These are phyloP conservation scores for Trametes cingulata DNA, from an alignment of 768 basidiomycete species.

Conservation along the genomic window DNA sequence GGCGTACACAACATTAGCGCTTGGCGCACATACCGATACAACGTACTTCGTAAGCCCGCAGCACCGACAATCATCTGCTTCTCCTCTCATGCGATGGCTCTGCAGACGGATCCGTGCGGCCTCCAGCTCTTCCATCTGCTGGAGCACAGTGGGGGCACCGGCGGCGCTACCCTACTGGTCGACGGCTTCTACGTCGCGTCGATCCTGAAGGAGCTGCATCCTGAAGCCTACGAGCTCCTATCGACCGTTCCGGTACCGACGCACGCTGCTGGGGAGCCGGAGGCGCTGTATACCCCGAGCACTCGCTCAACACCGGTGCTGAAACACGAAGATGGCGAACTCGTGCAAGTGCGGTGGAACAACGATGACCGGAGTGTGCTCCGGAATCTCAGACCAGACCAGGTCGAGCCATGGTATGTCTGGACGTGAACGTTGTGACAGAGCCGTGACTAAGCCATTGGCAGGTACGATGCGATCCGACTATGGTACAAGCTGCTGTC, in stretches of 20 bases:
- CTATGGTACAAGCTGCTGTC: conserved; percentile 76
- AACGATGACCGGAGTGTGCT: conserved; percentile 91
- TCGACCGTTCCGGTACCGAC: conserved; percentile 70
- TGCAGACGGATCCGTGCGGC: conserved; percentile 90
- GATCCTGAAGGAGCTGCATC: conserved; percentile 70
- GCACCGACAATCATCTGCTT: too few relatives aligned
- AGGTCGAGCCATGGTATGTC: conserved; percentile 74
- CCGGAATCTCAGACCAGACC: conserved; percentile 52
- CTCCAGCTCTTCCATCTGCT: conserved; percentile 95
- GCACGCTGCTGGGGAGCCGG: conserved; percentile 84
- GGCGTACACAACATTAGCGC: conserved; percentile 86
- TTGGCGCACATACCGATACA: conserved; percentile 82
- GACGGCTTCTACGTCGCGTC: conserved; percentile 94
- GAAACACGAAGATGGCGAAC: conserved; percentile 66
- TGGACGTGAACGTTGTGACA: not conserved
- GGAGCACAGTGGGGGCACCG: conserved; percentile 75
- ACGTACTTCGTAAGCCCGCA: conserved; percentile 63
- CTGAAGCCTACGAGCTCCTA: conserved; percentile 68
- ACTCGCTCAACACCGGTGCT: conserved; percentile 63
- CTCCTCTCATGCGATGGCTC: not conserved
- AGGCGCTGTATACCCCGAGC: conserved; percentile 54
- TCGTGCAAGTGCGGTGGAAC: conserved; percentile 88
- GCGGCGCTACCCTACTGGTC: conserved; percentile 89
- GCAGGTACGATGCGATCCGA: conserved; percentile 78
- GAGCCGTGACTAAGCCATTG: not conserved